These are phyloP conservation scores for Fusarium paranaense DNA, from an alignment of 2,329 filamentous ascomycete genomes.

Conservation along the genomic window DNA sequence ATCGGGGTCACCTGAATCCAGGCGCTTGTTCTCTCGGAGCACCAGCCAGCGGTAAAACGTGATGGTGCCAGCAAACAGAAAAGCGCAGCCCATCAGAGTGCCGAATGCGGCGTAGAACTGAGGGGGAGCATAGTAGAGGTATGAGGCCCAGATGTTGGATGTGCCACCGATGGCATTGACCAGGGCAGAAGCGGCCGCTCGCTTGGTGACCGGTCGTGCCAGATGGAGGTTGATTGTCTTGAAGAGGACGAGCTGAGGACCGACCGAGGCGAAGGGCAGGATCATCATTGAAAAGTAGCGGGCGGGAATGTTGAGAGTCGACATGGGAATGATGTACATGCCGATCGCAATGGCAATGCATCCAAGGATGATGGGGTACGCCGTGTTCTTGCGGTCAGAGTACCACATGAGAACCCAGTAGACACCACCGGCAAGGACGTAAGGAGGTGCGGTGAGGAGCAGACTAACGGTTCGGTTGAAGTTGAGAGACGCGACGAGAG, in stretches of 20 bases:
- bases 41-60: conserved; percentile 53
- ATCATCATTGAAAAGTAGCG: conserved; percentile 58
- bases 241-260: conserved; percentile 54
- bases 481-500: conserved; percentile 48
- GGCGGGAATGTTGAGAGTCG: conserved; percentile 51
- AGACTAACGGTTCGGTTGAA: conserved; percentile 54
- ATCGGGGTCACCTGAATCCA: conserved; percentile 52
- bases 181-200: conserved; percentile 54
- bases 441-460: conserved; percentile 60
- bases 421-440: conserved; percentile 53
- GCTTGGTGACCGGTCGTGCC: conserved; percentile 55
- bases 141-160: conserved; percentile 51
- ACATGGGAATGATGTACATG: conserved; percentile 54
- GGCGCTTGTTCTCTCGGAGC: conserved; percentile 51
- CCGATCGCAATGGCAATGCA: conserved; percentile 49
- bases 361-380: conserved; percentile 50
- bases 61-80: conserved; percentile 49
- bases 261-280: conserved; percentile 49
- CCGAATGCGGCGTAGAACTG: conserved; percentile 57
- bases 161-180: conserved; percentile 53
- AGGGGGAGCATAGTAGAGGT: conserved; percentile 51
- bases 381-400: conserved; percentile 52
- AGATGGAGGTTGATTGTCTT: conserved; percentile 57
- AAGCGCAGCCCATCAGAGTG: conserved; percentile 49
- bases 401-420: conserved; percentile 51